Percentiles rank a stretch among this genome's conserved stretches.
Conservation (phyloP, 2,329 filamentous ascomycete genomes). For the Microcyclosporella mali region DNA sequence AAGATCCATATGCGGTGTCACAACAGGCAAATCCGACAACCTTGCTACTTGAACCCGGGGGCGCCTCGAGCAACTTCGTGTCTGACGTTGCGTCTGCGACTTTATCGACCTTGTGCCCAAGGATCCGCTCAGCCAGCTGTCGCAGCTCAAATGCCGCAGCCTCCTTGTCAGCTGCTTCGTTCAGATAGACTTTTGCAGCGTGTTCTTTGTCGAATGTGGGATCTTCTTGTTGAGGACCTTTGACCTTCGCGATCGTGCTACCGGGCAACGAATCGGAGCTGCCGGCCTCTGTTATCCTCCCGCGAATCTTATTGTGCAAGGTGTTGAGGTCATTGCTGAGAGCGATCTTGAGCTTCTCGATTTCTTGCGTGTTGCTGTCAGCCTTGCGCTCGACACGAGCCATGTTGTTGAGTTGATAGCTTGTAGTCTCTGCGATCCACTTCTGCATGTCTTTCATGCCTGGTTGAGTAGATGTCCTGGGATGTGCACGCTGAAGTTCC, state of each 20-base stretch:
- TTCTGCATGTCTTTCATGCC: slow-evolving; percentile 3
- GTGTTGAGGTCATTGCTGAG: slow-evolving; percentile 10
- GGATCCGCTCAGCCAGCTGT: neutral
- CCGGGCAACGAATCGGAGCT: no score
- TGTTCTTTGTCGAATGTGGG: neutral
- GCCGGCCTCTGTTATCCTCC: no score
- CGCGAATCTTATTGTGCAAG: no score
- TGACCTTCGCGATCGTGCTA: slow-evolving; percentile 8
- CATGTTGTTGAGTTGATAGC: slow-evolving; percentile 11
- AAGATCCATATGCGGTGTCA: neutral
- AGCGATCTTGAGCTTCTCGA: slow-evolving; percentile 6
- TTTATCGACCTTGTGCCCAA: neutral
- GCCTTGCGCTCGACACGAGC: slow-evolving; percentile 3
- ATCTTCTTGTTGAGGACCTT: slow-evolving; percentile 4
- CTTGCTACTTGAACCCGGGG: neutral
- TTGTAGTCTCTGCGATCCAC: slow-evolving; percentile 4
- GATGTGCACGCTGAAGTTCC: slow-evolving; percentile 5
- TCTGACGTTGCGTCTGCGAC: no score
- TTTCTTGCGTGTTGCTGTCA: slow-evolving; percentile 5
- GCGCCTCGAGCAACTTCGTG: slow-evolving; percentile 9
- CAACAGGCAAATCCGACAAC: slow-evolving; percentile 10
- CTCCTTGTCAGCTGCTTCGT: slow-evolving; percentile 6
- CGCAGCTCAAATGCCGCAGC: slow-evolving; percentile 2
- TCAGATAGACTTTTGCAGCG: slow-evolving; percentile 5
- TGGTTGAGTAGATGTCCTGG: neutral